A percentile compares a stretch with the other conserved stretches of the same genome.
phyloP scores from a whole-genome alignment of 768 basidiomycete species.

The Amanita thiersii region DNA sequence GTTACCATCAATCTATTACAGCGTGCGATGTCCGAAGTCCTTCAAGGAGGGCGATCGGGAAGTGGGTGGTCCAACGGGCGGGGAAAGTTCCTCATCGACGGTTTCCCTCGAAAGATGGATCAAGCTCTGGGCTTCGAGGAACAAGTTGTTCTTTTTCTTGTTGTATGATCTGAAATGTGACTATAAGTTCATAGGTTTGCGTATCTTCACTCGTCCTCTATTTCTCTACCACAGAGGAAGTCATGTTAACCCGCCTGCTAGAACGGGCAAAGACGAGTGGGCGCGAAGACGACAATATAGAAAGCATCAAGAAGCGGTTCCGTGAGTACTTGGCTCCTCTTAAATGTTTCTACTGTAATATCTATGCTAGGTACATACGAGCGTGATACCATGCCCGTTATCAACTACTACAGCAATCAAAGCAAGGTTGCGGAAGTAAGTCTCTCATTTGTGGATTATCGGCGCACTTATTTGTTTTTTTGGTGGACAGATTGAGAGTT shows the following conservation, averaged over 20 bases:
- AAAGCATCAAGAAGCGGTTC: slow-evolving; percentile 97
- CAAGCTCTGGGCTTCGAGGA: slow-evolving; percentile 90
- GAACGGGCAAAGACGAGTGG: slow-evolving; percentile 92
- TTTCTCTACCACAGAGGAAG: slow-evolving; percentile 80
- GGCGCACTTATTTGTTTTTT: slow-evolving; percentile 2
- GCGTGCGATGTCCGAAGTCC: slow-evolving; percentile 74
- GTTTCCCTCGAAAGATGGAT: slow-evolving; percentile 98
- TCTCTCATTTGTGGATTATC: slow-evolving; percentile 4
- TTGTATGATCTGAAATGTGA: not conserved
- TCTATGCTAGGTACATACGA: slow-evolving; percentile 63
- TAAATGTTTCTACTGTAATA: not conserved
- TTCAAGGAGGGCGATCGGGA: slow-evolving; percentile 33
- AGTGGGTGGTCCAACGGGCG: slow-evolving; percentile 61
- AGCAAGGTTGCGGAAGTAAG: slow-evolving; percentile 77
- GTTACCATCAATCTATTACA: slow-evolving; percentile 93
- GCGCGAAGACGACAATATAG: slow-evolving; percentile 90
- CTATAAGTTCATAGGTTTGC: slow-evolving; percentile 60
- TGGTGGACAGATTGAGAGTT: slow-evolving; percentile 53
- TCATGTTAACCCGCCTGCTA: slow-evolving; percentile 79
- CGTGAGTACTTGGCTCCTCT: slow-evolving; percentile 34
- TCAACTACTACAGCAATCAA: slow-evolving; percentile 63
- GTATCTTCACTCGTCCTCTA: slow-evolving; percentile 72
- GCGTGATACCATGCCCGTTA: slow-evolving; percentile 88
- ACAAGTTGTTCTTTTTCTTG: slow-evolving; percentile 38
- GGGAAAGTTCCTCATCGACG: slow-evolving; percentile 92